Base-by-base conservation (phyloP, 2,329 filamentous ascomycete species). In the Elsinoe perseae region DNA sequence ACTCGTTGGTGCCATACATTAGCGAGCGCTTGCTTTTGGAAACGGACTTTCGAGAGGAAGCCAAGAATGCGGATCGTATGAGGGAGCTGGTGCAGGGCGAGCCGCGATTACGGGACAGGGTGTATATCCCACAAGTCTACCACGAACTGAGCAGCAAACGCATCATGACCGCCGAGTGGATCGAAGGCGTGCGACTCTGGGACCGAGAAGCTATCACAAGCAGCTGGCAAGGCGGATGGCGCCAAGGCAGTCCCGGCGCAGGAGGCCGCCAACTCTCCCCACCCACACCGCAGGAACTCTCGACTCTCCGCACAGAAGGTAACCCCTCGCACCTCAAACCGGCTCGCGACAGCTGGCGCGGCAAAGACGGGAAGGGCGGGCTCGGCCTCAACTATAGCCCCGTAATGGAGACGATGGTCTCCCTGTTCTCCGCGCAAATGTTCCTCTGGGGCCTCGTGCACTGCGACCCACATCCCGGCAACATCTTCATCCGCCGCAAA, bases 371-470 rank as follows among this genome's bases (percentile, higher is more conserved):
- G 23, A 83, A 81, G 59, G 92, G 91, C 50, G 93, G 93, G 0
- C 81, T 97, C 0, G 93, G 93, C 0, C 75, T 98, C 2, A 84
- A 82, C 6, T 77, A 89, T 27, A 87, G 87, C 66, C 86, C 92
- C 58, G 89, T 96, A 58, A 97, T 97, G 93, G 87, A 86, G 4
- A 96, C 89, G 28, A 96, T 97, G 84, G 82, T 96, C 50, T 92
- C 96, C 69, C 80, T 97, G 30, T 98, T 97, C 75, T 88, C 86
- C n/a, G 91, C 89, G 2, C 92, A 97, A 68, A 97, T 97, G 80
- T 98, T 96, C 76, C 85, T 95, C 61, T 97, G 89, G 88, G 93
- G 93, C 10, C 81, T 88, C 42, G 88, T 97, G 0, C 92, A 98
- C 74, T 96, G 92, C 73, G 93, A 98, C 69, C 93, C 93, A 8